Conservation (phyloP, 2,329 filamentous ascomycete species). For the Colletotrichum camelliae region DNA sequence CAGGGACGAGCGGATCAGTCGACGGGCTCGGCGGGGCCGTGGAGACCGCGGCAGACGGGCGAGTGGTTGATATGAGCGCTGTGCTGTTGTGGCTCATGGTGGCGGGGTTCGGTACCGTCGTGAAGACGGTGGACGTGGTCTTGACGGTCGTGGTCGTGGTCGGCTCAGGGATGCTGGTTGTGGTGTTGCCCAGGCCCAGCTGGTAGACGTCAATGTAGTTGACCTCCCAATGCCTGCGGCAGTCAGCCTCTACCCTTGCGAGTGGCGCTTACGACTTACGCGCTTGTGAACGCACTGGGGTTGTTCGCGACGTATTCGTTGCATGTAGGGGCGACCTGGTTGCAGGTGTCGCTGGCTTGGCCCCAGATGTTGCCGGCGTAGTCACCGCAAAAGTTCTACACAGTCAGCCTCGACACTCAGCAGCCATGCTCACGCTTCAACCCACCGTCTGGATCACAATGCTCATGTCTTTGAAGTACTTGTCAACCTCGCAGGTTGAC, state of each 20-base stretch:
- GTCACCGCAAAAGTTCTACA: conserved; percentile 74
- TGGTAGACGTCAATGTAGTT: conserved; percentile 56
- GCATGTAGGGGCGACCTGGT: conserved; percentile 47
- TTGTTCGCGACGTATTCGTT: conserved; percentile 51
- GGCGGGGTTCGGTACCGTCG: conserved; percentile 27
- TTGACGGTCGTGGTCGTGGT: conserved; percentile 33
- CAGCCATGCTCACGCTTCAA: background rate
- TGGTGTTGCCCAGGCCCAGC: conserved; percentile 15
- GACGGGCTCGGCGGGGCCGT: conserved; percentile 8
- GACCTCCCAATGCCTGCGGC: conserved; percentile 55
- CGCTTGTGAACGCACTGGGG: conserved; percentile 45
- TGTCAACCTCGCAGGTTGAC: conserved; percentile 66
- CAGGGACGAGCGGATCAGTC: conserved; percentile 19
- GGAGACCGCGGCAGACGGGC: background rate
- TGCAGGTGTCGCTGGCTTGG: conserved; percentile 39
- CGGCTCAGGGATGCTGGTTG: conserved; percentile 15
- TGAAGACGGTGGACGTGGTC: conserved; percentile 28
- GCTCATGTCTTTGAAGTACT: conserved; percentile 70
- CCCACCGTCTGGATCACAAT: conserved; percentile 73
- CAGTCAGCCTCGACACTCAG: background rate
- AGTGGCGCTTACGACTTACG: conserved; percentile 28
- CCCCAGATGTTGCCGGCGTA: conserved; percentile 65
- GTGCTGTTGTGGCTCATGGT: conserved; percentile 9
- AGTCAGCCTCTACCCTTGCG: background rate
- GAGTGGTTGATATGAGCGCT: background rate